A percentile compares a stretch with the other conserved stretches of the same genome.
These are phyloP conservation scores for Cryptococcus sp. DNA, from an alignment of 1,284 basidiomycete genomes.

Conservation along the genomic window DNA sequence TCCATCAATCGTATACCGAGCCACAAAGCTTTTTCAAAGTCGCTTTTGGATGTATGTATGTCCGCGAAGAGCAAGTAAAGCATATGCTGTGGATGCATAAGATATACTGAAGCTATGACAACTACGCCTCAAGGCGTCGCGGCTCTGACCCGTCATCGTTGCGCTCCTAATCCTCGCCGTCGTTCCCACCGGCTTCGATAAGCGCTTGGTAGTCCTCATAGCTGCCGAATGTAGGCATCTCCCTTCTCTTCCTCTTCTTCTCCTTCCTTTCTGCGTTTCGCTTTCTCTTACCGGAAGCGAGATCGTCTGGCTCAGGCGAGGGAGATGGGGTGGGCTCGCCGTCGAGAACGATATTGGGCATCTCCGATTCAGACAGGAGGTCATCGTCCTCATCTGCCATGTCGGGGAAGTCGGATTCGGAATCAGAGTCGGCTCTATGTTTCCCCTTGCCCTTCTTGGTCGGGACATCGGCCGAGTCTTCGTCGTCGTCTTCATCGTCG, in stretches of 20 bases:
- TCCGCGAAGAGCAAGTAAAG: too few relatives aligned
- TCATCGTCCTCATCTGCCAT: conserved; percentile 48
- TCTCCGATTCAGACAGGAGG: conserved; percentile 42
- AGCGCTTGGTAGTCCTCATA: conserved; percentile 93
- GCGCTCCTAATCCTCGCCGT: conserved; percentile 47
- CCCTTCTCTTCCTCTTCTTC: conserved; percentile 61
- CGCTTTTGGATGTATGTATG: too few relatives aligned
- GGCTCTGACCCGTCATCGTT: too few relatives aligned
- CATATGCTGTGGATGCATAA: too few relatives aligned
- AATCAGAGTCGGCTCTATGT: conserved; percentile 11
- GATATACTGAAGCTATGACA: too few relatives aligned
- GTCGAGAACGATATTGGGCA: conserved; percentile 44
- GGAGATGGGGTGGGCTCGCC: conserved; percentile 12
- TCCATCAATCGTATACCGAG: too few relatives aligned
- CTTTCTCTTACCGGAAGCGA: conserved; percentile 46
- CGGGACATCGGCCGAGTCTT: conserved; percentile 12
- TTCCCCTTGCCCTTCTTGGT: conserved; percentile 11
- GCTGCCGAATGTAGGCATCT: conserved; percentile 81
- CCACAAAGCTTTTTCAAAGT: too few relatives aligned
- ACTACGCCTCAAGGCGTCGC: too few relatives aligned
- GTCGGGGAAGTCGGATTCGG: conserved; percentile 24
- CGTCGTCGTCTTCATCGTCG: conserved; percentile 17
- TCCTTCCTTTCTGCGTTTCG: conserved; percentile 51
- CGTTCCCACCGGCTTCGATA: conserved; percentile 75
- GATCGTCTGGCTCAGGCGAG: conserved; percentile 31